These are phyloP conservation scores for Candida hungchunana DNA, from an alignment of 805 yeast species.

Conservation along the genomic window DNA sequence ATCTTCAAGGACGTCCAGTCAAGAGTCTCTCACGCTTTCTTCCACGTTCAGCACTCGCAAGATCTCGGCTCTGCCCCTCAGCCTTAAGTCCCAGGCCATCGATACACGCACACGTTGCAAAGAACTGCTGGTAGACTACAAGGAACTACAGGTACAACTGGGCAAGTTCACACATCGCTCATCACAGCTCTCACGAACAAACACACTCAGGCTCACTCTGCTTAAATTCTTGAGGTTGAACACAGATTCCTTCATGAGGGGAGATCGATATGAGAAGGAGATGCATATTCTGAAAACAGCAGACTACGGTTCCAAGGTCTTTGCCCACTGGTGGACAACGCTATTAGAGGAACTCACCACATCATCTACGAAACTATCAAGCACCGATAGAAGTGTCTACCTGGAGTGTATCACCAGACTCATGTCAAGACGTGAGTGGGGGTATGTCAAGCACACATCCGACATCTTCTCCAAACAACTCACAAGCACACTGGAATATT, in stretches of 20 bases:
- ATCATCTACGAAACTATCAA: slow-evolving; percentile 7
- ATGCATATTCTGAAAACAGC: slow-evolving; percentile 11
- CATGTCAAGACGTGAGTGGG: slow-evolving; percentile 15
- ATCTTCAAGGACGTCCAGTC: slow-evolving; percentile 6
- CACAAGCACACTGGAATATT: slow-evolving; percentile 10
- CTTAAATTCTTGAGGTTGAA: slow-evolving; percentile 11
- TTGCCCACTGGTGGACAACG: slow-evolving; percentile 13
- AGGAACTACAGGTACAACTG: slow-evolving; percentile 13
- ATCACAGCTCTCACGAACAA: slow-evolving; percentile 9
- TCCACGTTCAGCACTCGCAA: slow-evolving; percentile 6
- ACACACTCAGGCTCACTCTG: slow-evolving; percentile 9
- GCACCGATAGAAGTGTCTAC: slow-evolving; percentile 13
- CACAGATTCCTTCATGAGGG: slow-evolving; percentile 6
- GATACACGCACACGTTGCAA: slow-evolving; percentile 11
- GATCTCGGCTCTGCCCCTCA: slow-evolving; percentile 8
- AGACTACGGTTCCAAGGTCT: slow-evolving; percentile 7
- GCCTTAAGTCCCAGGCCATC: slow-evolving; percentile 6
- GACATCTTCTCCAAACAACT: slow-evolving; percentile 4
- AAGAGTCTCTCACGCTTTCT: slow-evolving; percentile 6
- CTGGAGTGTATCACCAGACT: slow-evolving; percentile 15
- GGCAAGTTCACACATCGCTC: slow-evolving; percentile 6
- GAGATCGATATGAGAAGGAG: slow-evolving; percentile 6
- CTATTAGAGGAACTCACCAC: slow-evolving; percentile 9
- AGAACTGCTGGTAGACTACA: slow-evolving; percentile 15
- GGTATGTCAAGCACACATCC: slow-evolving; percentile 1